Base-by-base conservation (phyloP, 768 basidiomycete genomes). In the Termitomyces sp. region DNA sequence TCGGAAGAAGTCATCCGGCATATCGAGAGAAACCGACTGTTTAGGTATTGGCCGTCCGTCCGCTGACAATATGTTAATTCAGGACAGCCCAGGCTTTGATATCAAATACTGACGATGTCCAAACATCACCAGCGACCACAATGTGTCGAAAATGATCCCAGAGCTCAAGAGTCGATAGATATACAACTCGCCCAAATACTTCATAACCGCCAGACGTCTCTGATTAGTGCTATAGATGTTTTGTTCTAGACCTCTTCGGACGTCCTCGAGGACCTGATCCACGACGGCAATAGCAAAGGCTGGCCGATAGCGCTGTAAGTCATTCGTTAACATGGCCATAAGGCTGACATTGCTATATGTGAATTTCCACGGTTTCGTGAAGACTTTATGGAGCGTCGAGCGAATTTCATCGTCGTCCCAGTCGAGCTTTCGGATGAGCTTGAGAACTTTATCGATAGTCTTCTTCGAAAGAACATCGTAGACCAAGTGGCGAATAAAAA, bases 331-430 rank as follows among this genome's bases (percentile, higher is more conserved):
- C 84, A 97, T 96, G 11, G 97, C 95, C 49, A 98, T 77, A 29
- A 97, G 79, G 55, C 87, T 82, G 64, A 99, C 84, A 66, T 92
- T 96, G 58, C 87, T 81, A 67, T 89, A 98, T 66, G 94, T 96
- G 73, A 98, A 83, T 69, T 98, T 98, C 95, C 96, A 97, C 2
- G 96, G 90, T 66, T 97, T 96, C n/a, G 91, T 92, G 75, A 99
- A 99, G 40, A 92, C 84, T 67, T 92, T 91, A 74, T 89, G 86
- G 7, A 98, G 77, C 23, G 82, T 82, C 27, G 79, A 79, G 38
- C 82, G 80, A 31, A 89, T 76, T 23, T 72, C 59, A 7, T 74
- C 69, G 68, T 92, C 86, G n/a, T 96, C 92, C 97, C 97, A 99
- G 65, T 98, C 89, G 45, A 98, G 80, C 72, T 96, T 98, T 47